Base-by-base conservation (phyloP, 208 protist genomes). In the Leishmania tarentolae region DNA sequence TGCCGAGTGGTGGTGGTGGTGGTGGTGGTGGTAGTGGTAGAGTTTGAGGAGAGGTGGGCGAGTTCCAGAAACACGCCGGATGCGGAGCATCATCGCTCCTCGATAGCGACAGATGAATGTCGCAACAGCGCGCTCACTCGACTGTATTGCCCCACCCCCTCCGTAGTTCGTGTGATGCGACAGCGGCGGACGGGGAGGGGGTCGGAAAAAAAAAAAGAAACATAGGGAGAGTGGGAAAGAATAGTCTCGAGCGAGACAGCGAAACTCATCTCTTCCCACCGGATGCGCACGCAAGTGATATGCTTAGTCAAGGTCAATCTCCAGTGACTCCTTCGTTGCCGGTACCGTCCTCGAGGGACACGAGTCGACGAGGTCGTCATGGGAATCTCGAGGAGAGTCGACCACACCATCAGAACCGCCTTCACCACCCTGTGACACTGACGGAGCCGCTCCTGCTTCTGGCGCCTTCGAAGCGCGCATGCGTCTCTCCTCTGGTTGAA, bases 231-330 rank as follows among this genome's bases (percentile, higher is more conserved):
- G 59, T 21, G 4, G 65, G 35, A 40, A 8, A 47, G 21, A 21
- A n/a, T 71, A 21, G 15, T 21, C 0, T 37, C 37, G 9, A n/a
- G 17, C 28, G 40, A 47, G 66, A 8, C 24, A 42, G 21, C 40
- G 42, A 19, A 13, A 17, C 40, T 44, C 19, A 24, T 15, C 21
- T n/a, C 66, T 46, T 44, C 5, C 24, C 70, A 52, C 9, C 46
- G 28, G 46, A 17, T 75, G 70, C 46, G 24, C 40, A 75, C 70
- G n/a, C n/a, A 56, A 52, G 46, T 6, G 44, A 83, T 47, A 83
- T 47, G 9, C 13, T 46, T 77, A 82, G 40, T 86, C 79, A 7
- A 80, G 78, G 37, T 89, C 80, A 31, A 87, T 87, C 15, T 87
- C 78, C 19, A 89, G 75, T 11, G 35, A 78, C 9, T 5, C 52